Base-by-base conservation (phyloP, 176 grass and related monocot species). In the Zoysia japonica region DNA sequence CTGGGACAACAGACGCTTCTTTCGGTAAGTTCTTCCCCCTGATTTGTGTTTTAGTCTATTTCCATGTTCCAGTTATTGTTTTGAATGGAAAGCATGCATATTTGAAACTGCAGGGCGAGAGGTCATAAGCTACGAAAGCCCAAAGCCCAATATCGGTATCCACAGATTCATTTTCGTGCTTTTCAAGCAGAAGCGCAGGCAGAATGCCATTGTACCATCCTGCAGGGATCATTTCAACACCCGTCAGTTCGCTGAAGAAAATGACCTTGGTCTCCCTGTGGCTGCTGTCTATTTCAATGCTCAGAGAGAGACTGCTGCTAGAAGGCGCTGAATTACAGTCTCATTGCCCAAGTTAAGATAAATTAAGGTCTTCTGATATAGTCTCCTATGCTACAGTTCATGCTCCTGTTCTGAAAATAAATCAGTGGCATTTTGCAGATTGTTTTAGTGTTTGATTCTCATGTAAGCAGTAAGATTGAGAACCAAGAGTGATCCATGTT, bases 121-220 rank as follows among this genome's bases (percentile, higher is more conserved):
- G 49, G 47, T 91, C 41, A 19, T 93, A 47, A 89, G 39, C 75
- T 95, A 99, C 11, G 96, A 99, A 74, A 99, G 84, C 84, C 90
- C 96, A 28, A 92, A 82, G 19, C 96, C 96, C 35, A 89, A 44
- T 80, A 93, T 99, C 60, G 96, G 96, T 7, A 99, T 99, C 72
- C 96, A 99, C 65, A 90, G 96, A 71, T 95, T 99, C 82, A 77
- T 99, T 53, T 95, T 99, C 78, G 92, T 93, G 61, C 92, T 99
- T 44, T 99, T 93, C 86, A 85, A 89, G 86, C 96, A 99, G 88
- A 89, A 91, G 52, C 66, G 76, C 19, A 71, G 86, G 70, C 81
- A 93, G 70, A 71, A 78, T 9, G 78, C 91, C 38, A 47, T 13
- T 13, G 80, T 81, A 28, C 90, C 90, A 60, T 83, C 86, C 20